Percentiles rank a stretch among this genome's conserved stretches.
These are phyloP conservation scores for Fusarium pseudoanthophilum DNA, from an alignment of 2,329 filamentous ascomycete species.

Conservation along the genomic window DNA sequence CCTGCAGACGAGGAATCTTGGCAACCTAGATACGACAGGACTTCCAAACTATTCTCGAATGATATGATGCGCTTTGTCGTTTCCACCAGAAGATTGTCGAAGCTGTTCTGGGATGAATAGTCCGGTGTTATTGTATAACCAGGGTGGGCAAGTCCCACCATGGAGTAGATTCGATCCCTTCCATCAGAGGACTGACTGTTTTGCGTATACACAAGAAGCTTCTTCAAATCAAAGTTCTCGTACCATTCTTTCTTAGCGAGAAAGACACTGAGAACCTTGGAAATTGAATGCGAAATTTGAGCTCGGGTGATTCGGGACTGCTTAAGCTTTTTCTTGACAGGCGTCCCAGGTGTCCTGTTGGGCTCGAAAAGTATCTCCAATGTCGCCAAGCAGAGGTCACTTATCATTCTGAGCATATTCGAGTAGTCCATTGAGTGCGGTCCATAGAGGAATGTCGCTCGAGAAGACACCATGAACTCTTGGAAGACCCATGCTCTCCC, in stretches of 20 bases:
- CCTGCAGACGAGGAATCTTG: accelerated
- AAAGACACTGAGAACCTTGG: neutral
- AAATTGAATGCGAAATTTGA: too few relatives aligned
- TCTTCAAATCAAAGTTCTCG: neutral
- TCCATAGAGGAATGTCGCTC: neutral
- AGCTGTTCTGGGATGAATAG: accelerated
- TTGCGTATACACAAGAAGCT: neutral
- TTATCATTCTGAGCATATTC: too few relatives aligned
- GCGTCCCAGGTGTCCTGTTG: neutral
- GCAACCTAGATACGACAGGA: neutral
- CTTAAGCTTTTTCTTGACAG: neutral
- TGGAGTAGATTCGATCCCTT: neutral
- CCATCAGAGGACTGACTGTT: neutral
- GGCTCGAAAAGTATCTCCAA: neutral
- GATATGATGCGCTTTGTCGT: neutral
- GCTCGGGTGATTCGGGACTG: neutral
- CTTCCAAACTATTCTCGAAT: neutral
- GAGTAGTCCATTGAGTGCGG: too few relatives aligned
- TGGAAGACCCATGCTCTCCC: neutral
- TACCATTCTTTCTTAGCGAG: too few relatives aligned
- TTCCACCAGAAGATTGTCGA: neutral
- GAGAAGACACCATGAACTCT: neutral
- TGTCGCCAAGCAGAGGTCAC: neutral
- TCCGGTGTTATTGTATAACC: neutral
- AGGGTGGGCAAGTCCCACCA: neutral